These are phyloP conservation scores for Leccinellum albellum DNA, from an alignment of 768 basidiomycete species.

Conservation along the genomic window DNA sequence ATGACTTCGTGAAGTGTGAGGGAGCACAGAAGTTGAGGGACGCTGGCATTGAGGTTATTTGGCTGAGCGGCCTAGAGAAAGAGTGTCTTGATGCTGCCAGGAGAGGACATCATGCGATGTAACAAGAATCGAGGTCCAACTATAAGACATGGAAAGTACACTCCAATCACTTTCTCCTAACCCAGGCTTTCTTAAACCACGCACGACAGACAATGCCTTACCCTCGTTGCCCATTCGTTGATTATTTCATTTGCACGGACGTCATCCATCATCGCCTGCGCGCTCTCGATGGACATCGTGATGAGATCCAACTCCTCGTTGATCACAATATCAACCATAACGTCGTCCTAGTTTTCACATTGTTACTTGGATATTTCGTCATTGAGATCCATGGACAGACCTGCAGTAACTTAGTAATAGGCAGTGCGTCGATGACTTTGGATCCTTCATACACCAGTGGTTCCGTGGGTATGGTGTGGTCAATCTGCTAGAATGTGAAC, in stretches of 20 bases:
- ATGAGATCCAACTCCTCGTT: conserved; percentile 15
- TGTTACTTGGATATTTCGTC: not conserved
- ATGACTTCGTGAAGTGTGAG: conserved; percentile 92
- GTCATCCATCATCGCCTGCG: conserved; percentile 11
- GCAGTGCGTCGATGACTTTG: conserved; percentile 13
- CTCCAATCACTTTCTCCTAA: not conserved
- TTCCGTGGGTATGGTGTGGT: conserved; percentile 33
- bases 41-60: conserved; percentile 72
- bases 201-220: conserved; percentile 11
- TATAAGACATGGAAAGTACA: conserved; percentile 2
- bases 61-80: conserved; percentile 69
- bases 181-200: not conserved
- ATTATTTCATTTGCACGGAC: conserved; percentile 17
- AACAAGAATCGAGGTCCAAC: not conserved
- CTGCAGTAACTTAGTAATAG: conserved; percentile 24
- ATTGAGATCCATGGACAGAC: conserved; percentile 9
- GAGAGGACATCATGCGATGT: conserved; percentile 38
- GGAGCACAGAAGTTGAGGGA: conserved; percentile 70
- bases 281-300: conserved; percentile 22
- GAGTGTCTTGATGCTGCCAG: conserved; percentile 82
- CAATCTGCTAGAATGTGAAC: conserved; percentile 23
- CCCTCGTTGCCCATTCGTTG: conserved; percentile 17
- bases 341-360: conserved; percentile 27
- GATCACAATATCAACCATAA: conserved; percentile 32
- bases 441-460: conserved; percentile 7